Percentiles rank a stretch among this genome's conserved stretches.
phyloP scores from a whole-genome alignment of 306 rosid genomes.

The Betula pendula region DNA sequence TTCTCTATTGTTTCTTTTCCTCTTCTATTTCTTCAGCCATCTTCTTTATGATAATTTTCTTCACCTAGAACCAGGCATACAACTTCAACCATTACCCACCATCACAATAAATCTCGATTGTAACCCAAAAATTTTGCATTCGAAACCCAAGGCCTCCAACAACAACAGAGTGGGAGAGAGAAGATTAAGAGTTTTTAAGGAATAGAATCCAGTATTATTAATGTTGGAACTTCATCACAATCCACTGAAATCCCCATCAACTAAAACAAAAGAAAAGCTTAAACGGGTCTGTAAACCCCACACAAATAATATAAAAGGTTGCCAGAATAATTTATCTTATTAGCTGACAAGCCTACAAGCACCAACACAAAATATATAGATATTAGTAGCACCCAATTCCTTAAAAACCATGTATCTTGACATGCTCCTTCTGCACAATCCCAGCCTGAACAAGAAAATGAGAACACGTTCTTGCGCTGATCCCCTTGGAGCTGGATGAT shows the following conservation, averaged over 20 bases:
- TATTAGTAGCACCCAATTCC: not conserved
- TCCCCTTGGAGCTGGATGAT: constrained; percentile 91
- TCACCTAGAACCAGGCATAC: too few relatives aligned
- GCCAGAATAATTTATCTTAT: not conserved
- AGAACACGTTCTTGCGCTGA: constrained; percentile 81
- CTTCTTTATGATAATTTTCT: too few relatives aligned
- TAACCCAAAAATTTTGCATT: too few relatives aligned
- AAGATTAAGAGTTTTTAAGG: not conserved
- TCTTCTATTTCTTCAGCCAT: too few relatives aligned
- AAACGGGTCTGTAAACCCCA: not conserved
- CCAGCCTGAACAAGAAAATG: constrained; percentile 67
- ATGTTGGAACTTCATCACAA: not conserved
- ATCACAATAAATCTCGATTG: too few relatives aligned
- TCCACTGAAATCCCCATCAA: constrained; percentile 12
- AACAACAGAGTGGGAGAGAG: too few relatives aligned
- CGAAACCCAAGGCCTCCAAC: too few relatives aligned
- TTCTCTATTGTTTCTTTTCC: too few relatives aligned
- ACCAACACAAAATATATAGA: not conserved
- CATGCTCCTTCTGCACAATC: constrained; percentile 67
- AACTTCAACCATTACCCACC: not conserved
- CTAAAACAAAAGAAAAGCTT: not conserved
- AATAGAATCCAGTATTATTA: not conserved
- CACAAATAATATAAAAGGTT: not conserved
- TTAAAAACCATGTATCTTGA: constrained; percentile 89
- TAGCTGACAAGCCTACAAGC: not conserved